phyloP scores from a whole-genome alignment of 805 yeast genomes.

The Pichia occidentalis region DNA sequence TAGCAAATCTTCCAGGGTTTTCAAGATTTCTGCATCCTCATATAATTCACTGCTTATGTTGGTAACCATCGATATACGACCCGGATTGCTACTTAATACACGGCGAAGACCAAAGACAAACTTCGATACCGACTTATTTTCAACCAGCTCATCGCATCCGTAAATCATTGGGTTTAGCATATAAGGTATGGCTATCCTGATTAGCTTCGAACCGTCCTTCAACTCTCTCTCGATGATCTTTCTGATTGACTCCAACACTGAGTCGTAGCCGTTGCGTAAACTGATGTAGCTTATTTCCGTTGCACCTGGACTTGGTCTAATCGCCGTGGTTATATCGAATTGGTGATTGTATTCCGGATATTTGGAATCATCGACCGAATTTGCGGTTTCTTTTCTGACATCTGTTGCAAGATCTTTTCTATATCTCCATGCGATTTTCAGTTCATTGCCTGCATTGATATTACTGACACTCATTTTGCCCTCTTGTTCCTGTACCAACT shows the following conservation, averaged over 20 bases:
- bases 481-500: conserved; percentile 49
- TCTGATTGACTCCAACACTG: conserved; percentile 37
- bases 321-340: conserved; percentile 70
- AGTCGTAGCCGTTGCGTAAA: conserved; percentile 20
- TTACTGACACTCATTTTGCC: conserved; percentile 64
- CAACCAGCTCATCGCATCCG: conserved; percentile 33
- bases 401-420: conserved; percentile 16
- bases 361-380: conserved; percentile 27
- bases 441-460: conserved; percentile 41
- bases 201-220: conserved; percentile 37
- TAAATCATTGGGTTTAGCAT: conserved; percentile 74
- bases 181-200: conserved; percentile 70
- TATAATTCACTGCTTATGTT: conserved; percentile 63
- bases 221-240: conserved; percentile 31
- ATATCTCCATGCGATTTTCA: conserved; percentile 94
- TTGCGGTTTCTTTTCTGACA: conserved; percentile 4
- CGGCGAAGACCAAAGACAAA: conserved; percentile 56
- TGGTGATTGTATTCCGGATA: conserved; percentile 52
- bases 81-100: conserved; percentile 40
- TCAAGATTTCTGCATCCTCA: conserved; percentile 41
- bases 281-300: conserved; percentile 57
- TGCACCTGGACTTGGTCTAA: conserved; percentile 59
- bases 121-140: conserved; percentile 45
- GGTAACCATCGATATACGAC: conserved; percentile 38
- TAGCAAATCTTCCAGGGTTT: conserved; percentile 46